Conservation (phyloP, 1,139 yeast genomes). For the Protomyces lactucae-debilis region DNA sequence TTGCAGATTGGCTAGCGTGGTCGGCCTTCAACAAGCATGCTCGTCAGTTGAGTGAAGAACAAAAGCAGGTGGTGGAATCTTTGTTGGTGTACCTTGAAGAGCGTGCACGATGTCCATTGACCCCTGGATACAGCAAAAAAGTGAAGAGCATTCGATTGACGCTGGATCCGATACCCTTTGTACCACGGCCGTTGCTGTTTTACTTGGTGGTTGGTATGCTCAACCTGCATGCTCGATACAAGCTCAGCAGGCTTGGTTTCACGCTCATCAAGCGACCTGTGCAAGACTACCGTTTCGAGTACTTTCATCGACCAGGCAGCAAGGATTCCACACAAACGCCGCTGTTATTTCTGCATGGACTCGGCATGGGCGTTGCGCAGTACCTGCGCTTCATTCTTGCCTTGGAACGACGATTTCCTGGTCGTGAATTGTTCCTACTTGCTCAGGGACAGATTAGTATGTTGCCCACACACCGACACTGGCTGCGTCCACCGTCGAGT, state of each 20-base stretch:
- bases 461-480: constrained; percentile 21
- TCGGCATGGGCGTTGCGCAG: constrained; percentile 27
- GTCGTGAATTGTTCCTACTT: constrained; percentile 3
- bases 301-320: background rate
- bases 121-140: background rate
- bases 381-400: constrained; percentile 3
- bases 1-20: constrained; percentile 15
- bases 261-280: background rate
- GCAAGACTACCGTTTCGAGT: constrained; percentile 7
- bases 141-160: constrained; percentile 10
- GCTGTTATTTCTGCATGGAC: constrained; percentile 23
- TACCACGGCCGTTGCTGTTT: constrained; percentile 9
- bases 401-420: background rate
- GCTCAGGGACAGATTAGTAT: constrained; percentile 20
- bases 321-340: background rate
- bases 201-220: constrained; percentile 5
- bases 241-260: background rate
- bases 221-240: background rate
- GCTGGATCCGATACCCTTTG: constrained; percentile 16
- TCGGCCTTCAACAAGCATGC: constrained; percentile 1
- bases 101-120: background rate
- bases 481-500: constrained; percentile 9
- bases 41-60: background rate
- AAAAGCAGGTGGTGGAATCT: background rate
- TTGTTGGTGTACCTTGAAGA: constrained; percentile 1